Percentiles rank a stretch among this genome's conserved stretches.
These are phyloP conservation scores for Tuber brumale DNA, from an alignment of 495 filamentous ascomycete genomes.

Conservation along the genomic window DNA sequence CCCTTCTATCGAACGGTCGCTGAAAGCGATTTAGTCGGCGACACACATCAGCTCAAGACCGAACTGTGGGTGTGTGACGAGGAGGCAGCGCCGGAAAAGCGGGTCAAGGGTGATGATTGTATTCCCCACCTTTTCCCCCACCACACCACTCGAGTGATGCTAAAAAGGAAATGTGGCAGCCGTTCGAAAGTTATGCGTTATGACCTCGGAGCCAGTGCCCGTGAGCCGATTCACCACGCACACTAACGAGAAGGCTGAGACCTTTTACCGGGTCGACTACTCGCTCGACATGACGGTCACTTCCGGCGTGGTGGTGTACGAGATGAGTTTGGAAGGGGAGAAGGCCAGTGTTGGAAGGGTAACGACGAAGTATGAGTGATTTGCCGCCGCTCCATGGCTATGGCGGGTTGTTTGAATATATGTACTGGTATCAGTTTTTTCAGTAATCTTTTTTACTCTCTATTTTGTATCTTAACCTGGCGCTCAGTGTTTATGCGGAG, in stretches of 20 bases:
- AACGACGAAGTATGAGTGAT: slow-evolving; percentile 37
- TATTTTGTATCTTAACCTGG: background rate
- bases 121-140: background rate
- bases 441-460: background rate
- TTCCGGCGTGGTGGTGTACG: slow-evolving; percentile 38
- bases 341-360: slow-evolving; percentile 39
- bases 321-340: slow-evolving; percentile 38
- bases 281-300: slow-evolving; percentile 41
- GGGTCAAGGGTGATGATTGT: slow-evolving; percentile 8
- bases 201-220: slow-evolving; percentile 38
- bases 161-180: slow-evolving; percentile 1
- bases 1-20: slow-evolving; percentile 43
- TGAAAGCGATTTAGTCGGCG: slow-evolving; percentile 31
- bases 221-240: slow-evolving; percentile 38
- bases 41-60: slow-evolving; percentile 38
- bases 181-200: slow-evolving; percentile 40
- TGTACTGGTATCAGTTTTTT: background rate
- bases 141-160: background rate
- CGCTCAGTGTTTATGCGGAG: background rate
- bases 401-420: background rate
- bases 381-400: background rate
- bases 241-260: slow-evolving; percentile 37
- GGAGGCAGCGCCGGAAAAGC: slow-evolving; percentile 36
- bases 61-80: slow-evolving; percentile 42
- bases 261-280: slow-evolving; percentile 41